phyloP scores from a whole-genome alignment of 495 filamentous ascomycete genomes.

The Tuber magnatum region DNA sequence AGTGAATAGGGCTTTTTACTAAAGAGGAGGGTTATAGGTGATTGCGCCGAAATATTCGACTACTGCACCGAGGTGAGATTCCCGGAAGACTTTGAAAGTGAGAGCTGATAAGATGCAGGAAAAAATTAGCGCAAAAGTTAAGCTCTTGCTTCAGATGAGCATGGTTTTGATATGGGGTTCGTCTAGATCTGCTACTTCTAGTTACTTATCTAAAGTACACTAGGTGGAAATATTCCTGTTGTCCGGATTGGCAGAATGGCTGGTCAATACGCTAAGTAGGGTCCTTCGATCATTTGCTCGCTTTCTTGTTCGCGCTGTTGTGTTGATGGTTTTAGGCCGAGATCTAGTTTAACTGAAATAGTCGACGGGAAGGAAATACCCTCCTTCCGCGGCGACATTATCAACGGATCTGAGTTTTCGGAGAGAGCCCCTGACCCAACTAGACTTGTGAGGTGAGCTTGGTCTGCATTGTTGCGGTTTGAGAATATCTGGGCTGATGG shows the following conservation, averaged over 20 bases:
- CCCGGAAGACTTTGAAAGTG: conserved; percentile 1
- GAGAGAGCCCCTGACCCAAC: conserved; percentile 72
- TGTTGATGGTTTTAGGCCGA: conserved; percentile 48
- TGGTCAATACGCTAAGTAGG: conserved; percentile 81
- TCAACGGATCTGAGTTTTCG: conserved; percentile 73
- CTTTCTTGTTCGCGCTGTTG: not conserved
- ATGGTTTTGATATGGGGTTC: conserved; percentile 79
- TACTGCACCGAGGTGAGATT: conserved; percentile 69
- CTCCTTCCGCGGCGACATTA: conserved; percentile 88
- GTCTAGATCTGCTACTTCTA: not conserved
- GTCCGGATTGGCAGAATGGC: conserved; percentile 94
- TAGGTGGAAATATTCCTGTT: conserved; percentile 75
- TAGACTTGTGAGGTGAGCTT: conserved; percentile 60
- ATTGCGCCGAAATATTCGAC: conserved; percentile 95
- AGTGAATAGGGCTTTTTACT: conserved; percentile 29
- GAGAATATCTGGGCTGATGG: not conserved
- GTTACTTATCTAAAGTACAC: conserved; percentile 18
- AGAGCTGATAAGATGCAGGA: conserved; percentile 36
- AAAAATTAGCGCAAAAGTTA: conserved; percentile 91
- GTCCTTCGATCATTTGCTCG: conserved; percentile 26
- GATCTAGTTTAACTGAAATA: conserved; percentile 78
- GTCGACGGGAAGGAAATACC: conserved; percentile 73
- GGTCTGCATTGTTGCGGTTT: not conserved
- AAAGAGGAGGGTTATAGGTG: conserved; percentile 48
- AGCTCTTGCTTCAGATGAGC: conserved; percentile 92